A percentile compares a stretch with the other conserved stretches of the same genome.
Evolutionary conservation across 768 basidiomycete genomes (phyloP).

Genomic region (Holtermannia corniformis): DNA sequence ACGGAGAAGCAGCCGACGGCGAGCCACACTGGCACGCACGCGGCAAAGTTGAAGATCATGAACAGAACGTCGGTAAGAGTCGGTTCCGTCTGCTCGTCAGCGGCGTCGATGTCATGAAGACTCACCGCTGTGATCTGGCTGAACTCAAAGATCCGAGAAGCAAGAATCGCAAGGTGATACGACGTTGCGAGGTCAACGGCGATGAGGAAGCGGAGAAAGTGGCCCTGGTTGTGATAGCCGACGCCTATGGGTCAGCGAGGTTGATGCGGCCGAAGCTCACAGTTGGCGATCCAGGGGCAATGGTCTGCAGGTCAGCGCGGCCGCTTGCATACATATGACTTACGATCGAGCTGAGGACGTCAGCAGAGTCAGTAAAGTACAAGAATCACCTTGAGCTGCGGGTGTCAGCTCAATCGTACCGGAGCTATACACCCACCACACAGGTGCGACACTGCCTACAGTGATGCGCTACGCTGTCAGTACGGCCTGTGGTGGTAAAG

Average conservation of each 20-base stretch:
- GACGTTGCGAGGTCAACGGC: slow-evolving; percentile 80
- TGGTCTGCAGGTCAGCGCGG: slow-evolving; percentile 19
- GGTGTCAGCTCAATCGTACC: background rate
- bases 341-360: slow-evolving; percentile 13
- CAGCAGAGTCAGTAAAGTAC: slow-evolving; percentile 9
- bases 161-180: slow-evolving; percentile 80
- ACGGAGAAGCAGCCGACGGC: slow-evolving; percentile 84
- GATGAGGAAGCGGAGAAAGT: slow-evolving; percentile 74
- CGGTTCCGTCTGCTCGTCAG: slow-evolving; percentile 54
- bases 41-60: slow-evolving; percentile 75
- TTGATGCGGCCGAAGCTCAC: slow-evolving; percentile 5
- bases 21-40: slow-evolving; percentile 75
- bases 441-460: slow-evolving; percentile 78
- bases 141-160: slow-evolving; percentile 48
- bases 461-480: slow-evolving; percentile 58
- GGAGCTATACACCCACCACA: slow-evolving; percentile 31
- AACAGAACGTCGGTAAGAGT: slow-evolving; percentile 62
- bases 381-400: slow-evolving; percentile 79
- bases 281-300: slow-evolving; percentile 42
- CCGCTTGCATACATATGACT: background rate
- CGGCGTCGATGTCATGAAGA: background rate
- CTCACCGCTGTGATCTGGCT: slow-evolving; percentile 11
- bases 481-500: background rate
- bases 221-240: slow-evolving; percentile 78
- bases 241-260: slow-evolving; percentile 63